A percentile compares a stretch with the other conserved stretches of the same genome.
Conservation (phyloP, 129 eudicot species). For the Pittosporum tobira region DNA sequence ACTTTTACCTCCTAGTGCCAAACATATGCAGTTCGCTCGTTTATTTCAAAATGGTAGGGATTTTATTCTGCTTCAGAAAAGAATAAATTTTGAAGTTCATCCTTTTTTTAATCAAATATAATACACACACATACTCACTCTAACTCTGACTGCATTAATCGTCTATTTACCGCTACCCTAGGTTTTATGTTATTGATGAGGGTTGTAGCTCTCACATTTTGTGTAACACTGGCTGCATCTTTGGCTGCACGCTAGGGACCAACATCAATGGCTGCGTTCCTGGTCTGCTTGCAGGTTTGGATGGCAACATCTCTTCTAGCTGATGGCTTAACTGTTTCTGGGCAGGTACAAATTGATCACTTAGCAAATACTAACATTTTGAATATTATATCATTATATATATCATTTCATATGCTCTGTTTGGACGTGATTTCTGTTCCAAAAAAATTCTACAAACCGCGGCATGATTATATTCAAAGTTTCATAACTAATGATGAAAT, state of each 20-base stretch:
- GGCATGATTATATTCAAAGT: neutral
- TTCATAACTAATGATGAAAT: neutral
- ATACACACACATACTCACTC: neutral
- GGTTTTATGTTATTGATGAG: conserved; percentile 41
- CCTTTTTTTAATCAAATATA: neutral
- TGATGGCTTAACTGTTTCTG: conserved; percentile 58
- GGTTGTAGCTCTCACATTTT: conserved; percentile 51
- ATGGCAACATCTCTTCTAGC: conserved; percentile 50
- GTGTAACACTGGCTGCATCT: conserved; percentile 65
- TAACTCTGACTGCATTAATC: neutral
- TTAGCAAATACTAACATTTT: too few species aligned
- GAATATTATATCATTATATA: too few species aligned
- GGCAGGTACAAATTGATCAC: conserved; percentile 66
- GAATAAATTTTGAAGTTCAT: neutral
- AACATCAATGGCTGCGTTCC: conserved; percentile 53
- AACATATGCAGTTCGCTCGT: conserved; percentile 36
- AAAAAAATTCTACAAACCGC: neutral
- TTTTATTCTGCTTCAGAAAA: neutral
- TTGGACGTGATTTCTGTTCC: neutral
- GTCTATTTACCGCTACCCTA: too few species aligned
- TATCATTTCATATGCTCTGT: too few species aligned
- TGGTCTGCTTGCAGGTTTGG: conserved; percentile 55
- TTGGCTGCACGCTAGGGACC: conserved; percentile 64
- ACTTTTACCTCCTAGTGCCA: conserved; percentile 42
- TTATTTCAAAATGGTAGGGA: conserved; percentile 56